Percentiles rank a stretch among this genome's conserved stretches.
These are phyloP conservation scores for Cryphonectria parasitica DNA, from an alignment of 2,329 filamentous ascomycete species.

Conservation along the genomic window DNA sequence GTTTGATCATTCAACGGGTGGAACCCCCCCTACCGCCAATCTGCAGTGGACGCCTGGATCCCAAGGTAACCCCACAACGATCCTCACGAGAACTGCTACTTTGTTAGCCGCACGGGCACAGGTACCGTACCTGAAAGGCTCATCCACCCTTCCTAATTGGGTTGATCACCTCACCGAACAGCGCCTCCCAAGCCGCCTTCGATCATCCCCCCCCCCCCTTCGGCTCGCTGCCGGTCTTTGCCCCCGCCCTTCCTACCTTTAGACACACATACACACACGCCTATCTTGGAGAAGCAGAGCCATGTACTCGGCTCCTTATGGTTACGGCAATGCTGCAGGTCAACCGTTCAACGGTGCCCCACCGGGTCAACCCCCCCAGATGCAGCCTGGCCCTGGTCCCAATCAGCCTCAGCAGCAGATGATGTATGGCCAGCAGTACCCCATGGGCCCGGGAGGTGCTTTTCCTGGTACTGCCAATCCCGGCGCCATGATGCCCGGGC, in stretches of 20 bases:
- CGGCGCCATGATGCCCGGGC: constrained; percentile 56
- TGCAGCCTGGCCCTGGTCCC: constrained; percentile 49
- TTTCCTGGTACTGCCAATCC: constrained; percentile 56
- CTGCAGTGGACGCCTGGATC: constrained; percentile 11
- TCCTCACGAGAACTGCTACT: constrained; percentile 8
- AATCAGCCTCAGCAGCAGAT: constrained; percentile 55
- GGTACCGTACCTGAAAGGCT: constrained; percentile 25
- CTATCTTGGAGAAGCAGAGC: constrained; percentile 33
- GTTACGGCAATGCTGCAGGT: constrained; percentile 56
- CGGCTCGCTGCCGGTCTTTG: constrained; percentile 23
- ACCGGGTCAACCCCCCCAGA: constrained; percentile 50
- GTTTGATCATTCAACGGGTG: constrained; percentile 23
- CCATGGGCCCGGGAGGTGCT: constrained; percentile 55
- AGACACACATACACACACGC: not conserved
- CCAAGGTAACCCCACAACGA: constrained; percentile 30
- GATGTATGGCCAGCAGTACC: constrained; percentile 66
- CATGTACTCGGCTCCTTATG: constrained; percentile 62
- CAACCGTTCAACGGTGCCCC: constrained; percentile 57
- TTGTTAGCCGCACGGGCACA: constrained; percentile 24
- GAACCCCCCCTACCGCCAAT: constrained; percentile 24
- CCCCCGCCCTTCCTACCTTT: constrained; percentile 10
- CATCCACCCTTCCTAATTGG: constrained; percentile 27
- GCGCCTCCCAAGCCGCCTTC: constrained; percentile 20
- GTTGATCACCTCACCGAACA: constrained; percentile 26
- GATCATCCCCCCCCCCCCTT: not conserved